Base-by-base conservation (phyloP, 1,139 yeast genomes). In the Hansenula sp. region DNA sequence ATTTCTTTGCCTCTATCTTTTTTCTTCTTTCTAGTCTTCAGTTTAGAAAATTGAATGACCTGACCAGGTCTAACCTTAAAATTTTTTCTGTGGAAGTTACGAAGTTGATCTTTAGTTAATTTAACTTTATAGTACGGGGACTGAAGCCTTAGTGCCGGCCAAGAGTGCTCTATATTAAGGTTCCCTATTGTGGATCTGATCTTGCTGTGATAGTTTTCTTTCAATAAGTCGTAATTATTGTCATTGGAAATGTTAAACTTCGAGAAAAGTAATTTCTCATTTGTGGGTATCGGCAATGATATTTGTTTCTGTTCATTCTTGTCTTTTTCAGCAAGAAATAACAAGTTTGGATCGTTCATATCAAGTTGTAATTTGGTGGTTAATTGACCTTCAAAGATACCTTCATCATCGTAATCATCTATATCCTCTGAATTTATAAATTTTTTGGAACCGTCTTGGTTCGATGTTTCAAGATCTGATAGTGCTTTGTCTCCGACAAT, bases 181-280 rank as follows among this genome's bases (percentile, higher is more conserved):
- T 92, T 88, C 43, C 97, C 95, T 55, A 94, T 82, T 18, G 95
- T 95, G 6, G 96, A 82, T 60, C 99, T 80, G 29, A 92, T 88
- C 66, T 88, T 90, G 36, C 95, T 82, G 57, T 88, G 95, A 59
- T 90, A 89, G 53, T 89, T 90, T 47, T 81, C 85, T 56, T 84
- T 85, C 53, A 94, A 69, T 43, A 83, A 64, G 44, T 87, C 95
- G 59, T 94, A 94, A 36, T 84, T 86, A 34, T 77, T 73, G 61
- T 94, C 98, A 61, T 94, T 94, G 10, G 97, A 89, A 30, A 90
- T 73, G 57, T 87, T 85, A 63, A 85, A 90, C 49, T 78, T 79
- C 50, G 66, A 59, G 36, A 68, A 72, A 29, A 82, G 50, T 27
- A 69, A 56, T 44, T 68, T 70, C 33, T 76, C 82, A 39, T 64